Evolutionary conservation across 1,284 basidiomycete genomes (phyloP), one percentile per base, ranked within the genome.

Genomic region (Boletus calvinii): DNA sequence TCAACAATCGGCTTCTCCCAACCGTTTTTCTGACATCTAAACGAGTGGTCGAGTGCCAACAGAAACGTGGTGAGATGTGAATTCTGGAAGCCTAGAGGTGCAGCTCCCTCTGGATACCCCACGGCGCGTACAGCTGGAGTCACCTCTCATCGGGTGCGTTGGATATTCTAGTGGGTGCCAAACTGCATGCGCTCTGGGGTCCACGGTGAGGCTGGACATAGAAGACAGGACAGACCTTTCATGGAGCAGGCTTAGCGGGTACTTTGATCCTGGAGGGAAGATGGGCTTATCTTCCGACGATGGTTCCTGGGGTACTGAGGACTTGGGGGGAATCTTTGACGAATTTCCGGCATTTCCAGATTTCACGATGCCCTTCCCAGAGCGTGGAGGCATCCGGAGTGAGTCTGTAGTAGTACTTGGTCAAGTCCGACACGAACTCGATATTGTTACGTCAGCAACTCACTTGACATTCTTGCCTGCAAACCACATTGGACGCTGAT

Each of bases 291-390:
- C 62, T 31, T 56, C 63, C 46, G 30, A 51, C 42, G 40, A 61
- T 30, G 48, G 30, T 31, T 6, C 12, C 40, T 57, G 62, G 32
- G 57, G 47, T 46, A 22, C 55, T 10, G 50, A 20, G 32, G 55
- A 48, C 15, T 62, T 52, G 22, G 76, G 75, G 18, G 73, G 63
- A 30, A 74, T 58, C 65, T 91, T 92, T 35, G 83, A 80, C 0
- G 88, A 89, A 64, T 92, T 92, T 38, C 90, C 90, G 15, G 90
- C 87, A 69, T 93, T 92, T 40, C 92, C 92, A 49, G 87, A 87
- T 65, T 88, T 90, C 56, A 94, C 84, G 41, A 94, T 90, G 60
- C 85, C 83, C 72, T 80, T 84, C 1, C 53, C 50, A 45, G 50
- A 29, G 56, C 77, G 80, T 18, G 87, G 84, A 47, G 88, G 80